phyloP scores from a whole-genome alignment of 2,329 filamentous ascomycete genomes.

The Gnomoniopsis smithogilvyi region DNA sequence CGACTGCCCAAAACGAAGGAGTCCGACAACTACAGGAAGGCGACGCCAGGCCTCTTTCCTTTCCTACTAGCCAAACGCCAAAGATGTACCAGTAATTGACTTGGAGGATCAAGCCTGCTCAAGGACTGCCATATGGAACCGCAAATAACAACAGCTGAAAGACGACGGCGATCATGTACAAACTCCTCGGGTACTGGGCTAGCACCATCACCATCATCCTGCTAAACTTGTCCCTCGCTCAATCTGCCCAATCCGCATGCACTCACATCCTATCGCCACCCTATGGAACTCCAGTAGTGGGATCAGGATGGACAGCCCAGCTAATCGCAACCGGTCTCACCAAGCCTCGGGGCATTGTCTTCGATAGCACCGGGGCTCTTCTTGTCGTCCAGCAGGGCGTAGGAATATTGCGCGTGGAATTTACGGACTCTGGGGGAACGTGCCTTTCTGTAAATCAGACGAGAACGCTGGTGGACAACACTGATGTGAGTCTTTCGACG shows the following conservation, averaged over 20 bases:
- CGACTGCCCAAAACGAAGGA: neutral
- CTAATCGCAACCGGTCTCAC: conserved; percentile 30
- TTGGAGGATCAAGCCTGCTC: neutral
- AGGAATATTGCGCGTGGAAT: conserved; percentile 38
- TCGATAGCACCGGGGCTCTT: conserved; percentile 43
- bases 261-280: conserved; percentile 23
- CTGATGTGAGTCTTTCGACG: conserved; percentile 29
- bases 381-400: conserved; percentile 41
- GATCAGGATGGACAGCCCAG: conserved; percentile 31
- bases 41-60: neutral
- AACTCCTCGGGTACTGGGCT: neutral
- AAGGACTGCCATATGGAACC: neutral
- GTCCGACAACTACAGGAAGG: neutral
- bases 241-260: conserved; percentile 20
- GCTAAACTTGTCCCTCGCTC: neutral
- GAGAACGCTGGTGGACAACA: conserved; percentile 33
- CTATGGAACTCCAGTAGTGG: conserved; percentile 27
- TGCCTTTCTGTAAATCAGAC: conserved; percentile 37
- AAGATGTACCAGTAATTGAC: neutral
- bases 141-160: neutral
- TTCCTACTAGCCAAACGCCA: no score
- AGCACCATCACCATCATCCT: neutral
- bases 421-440: conserved; percentile 39
- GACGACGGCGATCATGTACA: neutral
- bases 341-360: conserved; percentile 41